These are phyloP conservation scores for Xylaria scruposa DNA, from an alignment of 495 filamentous ascomycete species.

Conservation along the genomic window DNA sequence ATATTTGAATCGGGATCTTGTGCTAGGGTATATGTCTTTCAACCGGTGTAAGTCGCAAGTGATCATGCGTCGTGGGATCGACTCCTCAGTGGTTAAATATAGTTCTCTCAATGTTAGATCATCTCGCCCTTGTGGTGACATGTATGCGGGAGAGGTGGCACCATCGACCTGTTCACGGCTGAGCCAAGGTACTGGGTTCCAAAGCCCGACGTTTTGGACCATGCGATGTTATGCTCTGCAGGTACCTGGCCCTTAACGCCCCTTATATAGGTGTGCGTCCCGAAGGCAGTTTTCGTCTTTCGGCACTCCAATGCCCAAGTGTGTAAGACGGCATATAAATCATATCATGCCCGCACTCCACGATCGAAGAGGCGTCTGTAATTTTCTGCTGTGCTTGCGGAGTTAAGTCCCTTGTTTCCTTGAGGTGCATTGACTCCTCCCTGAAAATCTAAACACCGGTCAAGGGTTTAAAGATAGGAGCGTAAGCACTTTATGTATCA, in stretches of 20 bases:
- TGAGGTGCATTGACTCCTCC: not conserved
- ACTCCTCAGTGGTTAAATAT: not conserved
- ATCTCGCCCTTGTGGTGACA: not conserved
- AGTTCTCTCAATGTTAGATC: not conserved
- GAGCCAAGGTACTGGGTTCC: slow-evolving; percentile 23
- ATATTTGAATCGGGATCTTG: not conserved
- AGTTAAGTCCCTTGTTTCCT: not conserved
- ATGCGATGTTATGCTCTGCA: not conserved
- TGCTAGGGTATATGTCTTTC: not conserved
- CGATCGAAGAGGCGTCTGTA: not conserved
- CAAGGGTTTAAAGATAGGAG: not conserved
- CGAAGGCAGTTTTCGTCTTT: not conserved
- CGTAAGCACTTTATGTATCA: not conserved
- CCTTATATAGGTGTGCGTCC: not conserved
- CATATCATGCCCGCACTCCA: not conserved
- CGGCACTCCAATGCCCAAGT: not conserved
- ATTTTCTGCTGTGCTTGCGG: not conserved
- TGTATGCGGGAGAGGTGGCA: slow-evolving; percentile 1
- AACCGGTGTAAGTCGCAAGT: not conserved
- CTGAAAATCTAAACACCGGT: not conserved
- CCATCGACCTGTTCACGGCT: not conserved
- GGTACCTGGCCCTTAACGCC: not conserved
- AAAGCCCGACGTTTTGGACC: not conserved
- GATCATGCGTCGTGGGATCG: not conserved
- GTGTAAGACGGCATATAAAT: not conserved